Evolutionary conservation across 495 filamentous ascomycete species (phyloP), one percentile per base, ranked within the genome.

Genomic region (Penicillium pulvis): DNA sequence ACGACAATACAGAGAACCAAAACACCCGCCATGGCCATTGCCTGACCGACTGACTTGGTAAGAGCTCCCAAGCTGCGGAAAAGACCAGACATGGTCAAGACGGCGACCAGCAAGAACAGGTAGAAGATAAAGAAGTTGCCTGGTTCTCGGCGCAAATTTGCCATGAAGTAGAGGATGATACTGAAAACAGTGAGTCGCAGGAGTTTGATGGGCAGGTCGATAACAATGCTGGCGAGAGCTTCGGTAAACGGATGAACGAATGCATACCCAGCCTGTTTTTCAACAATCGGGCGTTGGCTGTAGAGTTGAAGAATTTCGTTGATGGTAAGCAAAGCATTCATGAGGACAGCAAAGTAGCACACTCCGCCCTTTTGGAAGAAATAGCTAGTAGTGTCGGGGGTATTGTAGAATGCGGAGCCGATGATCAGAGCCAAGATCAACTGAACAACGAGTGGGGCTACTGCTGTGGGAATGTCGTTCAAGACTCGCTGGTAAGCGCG

Each of bases 281-380:
- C 81, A 6, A 88, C 80, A 45, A 88, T 82, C 1, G 84, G 80
- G 4, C 83, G 77, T 62, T 86, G 81, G 1, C 65, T 71, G 57
- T 84, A 86, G 5, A 83, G 71, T 24, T 56, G 75, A 41, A 82
- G 79, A 66, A 88, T 85, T 63, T 90, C 85, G 2, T 77, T 69
- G 6, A 82, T 64, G 0, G 68, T 71, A 31, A 69, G 75, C 12
- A 84, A 66, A 5, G 79, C 75, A 53, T 82, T 83, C 56, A 82
- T 67, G 1, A 97, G 80, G 59, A 93, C 85, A 39, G 90, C 88
- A 66, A 96, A 96, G 81, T 95, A 97, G 26, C 96, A 75, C 1
- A 94, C 78, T 53, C 88, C 89, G 24, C 89, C 91, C 43, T 67
- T 69, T 53, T 72, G 70, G 53, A 71, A 72, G 45, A 72, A 74